Percentiles rank a stretch among this genome's conserved stretches.
Conservation (phyloP, 1,139 yeast genomes). For the Debaryomycetaceae sp. region DNA sequence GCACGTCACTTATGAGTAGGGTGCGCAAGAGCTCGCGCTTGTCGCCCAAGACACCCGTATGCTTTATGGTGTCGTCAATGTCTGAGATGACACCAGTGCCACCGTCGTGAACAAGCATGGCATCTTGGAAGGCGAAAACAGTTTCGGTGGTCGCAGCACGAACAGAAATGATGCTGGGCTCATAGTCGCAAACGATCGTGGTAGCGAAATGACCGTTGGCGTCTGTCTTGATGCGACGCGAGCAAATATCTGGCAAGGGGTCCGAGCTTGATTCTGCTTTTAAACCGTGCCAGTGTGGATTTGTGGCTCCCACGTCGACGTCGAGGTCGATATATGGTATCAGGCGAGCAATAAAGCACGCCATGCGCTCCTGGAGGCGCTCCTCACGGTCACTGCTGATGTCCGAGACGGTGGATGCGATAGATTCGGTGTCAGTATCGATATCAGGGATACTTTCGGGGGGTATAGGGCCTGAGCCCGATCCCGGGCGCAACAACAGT, state of each 20-base stretch:
- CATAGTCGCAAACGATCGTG: constrained; percentile 38
- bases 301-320: constrained; percentile 39
- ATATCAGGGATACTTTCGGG: constrained; percentile 5
- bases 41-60: constrained; percentile 84
- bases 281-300: no score
- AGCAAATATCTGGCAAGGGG: no score
- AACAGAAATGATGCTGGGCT: constrained; percentile 41
- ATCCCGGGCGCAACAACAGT: constrained; percentile 43
- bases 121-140: constrained; percentile 35
- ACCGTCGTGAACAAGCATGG: constrained; percentile 26
- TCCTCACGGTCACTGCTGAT: constrained; percentile 16
- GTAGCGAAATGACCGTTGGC: constrained; percentile 47
- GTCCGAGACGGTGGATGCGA: constrained; percentile 4
- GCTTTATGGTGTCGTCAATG: constrained; percentile 86
- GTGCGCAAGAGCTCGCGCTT: constrained; percentile 73
- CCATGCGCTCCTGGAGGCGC: constrained; percentile 41
- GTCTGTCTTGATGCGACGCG: constrained; percentile 35
- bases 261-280: constrained; percentile 12
- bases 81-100: constrained; percentile 81
- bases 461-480: constrained; percentile 14
- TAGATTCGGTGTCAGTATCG: constrained; percentile 3
- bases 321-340: constrained; percentile 43
- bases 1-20: constrained; percentile 55
- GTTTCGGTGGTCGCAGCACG: constrained; percentile 32
- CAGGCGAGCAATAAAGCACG: constrained; percentile 49